Evolutionary conservation across 2,329 filamentous ascomycete genomes (phyloP), one percentile per base, ranked within the genome.

Genomic region (Chaetothyriales sp.): DNA sequence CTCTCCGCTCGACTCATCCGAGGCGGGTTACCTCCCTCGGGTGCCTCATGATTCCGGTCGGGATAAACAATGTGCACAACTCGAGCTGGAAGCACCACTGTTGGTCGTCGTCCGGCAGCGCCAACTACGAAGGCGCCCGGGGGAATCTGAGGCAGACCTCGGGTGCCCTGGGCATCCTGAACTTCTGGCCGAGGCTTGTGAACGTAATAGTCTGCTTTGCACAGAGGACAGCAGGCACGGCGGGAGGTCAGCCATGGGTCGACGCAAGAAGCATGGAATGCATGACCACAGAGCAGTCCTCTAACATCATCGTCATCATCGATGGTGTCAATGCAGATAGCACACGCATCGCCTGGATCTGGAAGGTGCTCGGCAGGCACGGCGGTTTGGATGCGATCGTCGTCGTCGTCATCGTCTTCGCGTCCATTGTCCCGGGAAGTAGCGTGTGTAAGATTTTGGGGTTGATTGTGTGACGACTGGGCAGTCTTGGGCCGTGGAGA

Each of bases 251-350:
- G 72, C 92, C 92, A 98, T 9, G 92, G 92, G 61, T 98, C 92
- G 47, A 98, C 79, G 64, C 92, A 98, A 42, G 84, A 86, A 48
- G 88, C 89, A 65, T 98, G 92, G 77, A 96, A 98, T 49, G 90
- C 89, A 67, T 98, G 92, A n/a, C 92, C 92, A 63, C 92, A 98
- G 3, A 86, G 88, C 54, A 98, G 71, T 2, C 92, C 92, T 59
- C 92, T 86, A 47, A 98, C 82, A 64, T 98, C 90, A 60, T 96
- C 92, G 56, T 95, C 86, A 56, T 96, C 87, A 65, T 98, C 92
- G 18, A 98, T 77, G 0, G 79, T 83, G 63, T 98, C 92, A 57
- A 98, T 83, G 66, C 92, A 98, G 61, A 98, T 96, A 48, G 92
- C 92, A 67, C 92, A 98, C 1, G 87, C 84, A 64, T 98, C 92